phyloP scores from a whole-genome alignment of 768 basidiomycete species.

The Naematelia aurantialba region DNA sequence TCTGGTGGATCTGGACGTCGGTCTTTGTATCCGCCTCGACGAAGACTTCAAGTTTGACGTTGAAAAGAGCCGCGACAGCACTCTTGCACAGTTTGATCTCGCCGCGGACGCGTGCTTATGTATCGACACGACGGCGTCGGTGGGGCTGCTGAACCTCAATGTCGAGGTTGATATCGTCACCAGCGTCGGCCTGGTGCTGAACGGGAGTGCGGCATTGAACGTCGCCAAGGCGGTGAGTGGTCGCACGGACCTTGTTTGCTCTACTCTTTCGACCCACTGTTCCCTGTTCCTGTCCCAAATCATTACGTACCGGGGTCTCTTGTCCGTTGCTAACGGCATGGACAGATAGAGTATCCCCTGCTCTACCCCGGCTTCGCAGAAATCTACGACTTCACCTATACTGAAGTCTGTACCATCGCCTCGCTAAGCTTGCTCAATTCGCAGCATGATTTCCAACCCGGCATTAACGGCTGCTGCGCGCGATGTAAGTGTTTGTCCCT shows the following conservation, averaged over 20 bases:
- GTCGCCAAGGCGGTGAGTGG: slow-evolving; percentile 8
- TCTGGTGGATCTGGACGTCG: neutral
- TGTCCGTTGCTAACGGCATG: no score
- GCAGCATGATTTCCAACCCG: slow-evolving; percentile 9
- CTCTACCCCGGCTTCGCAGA: neutral
- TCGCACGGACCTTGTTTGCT: neutral
- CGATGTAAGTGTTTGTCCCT: neutral
- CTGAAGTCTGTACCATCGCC: slow-evolving; percentile 1
- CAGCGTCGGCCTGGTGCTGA: neutral
- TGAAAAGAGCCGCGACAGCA: neutral
- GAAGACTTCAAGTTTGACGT: slow-evolving; percentile 2
- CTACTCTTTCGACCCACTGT: no score
- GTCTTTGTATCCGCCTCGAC: slow-evolving; percentile 4
- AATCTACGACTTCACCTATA: slow-evolving; percentile 1
- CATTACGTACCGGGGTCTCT: no score
- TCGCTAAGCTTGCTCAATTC: slow-evolving; percentile 13
- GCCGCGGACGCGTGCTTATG: slow-evolving; percentile 12
- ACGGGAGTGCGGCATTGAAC: neutral
- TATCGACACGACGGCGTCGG: slow-evolving; percentile 4
- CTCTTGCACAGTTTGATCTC: neutral
- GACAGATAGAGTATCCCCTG: neutral
- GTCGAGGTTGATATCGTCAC: slow-evolving; percentile 7
- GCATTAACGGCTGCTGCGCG: slow-evolving; percentile 3
- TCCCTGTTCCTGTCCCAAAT: no score
- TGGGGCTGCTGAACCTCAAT: slow-evolving; percentile 2